phyloP scores from a whole-genome alignment of 257 asterid genomes.

The Ballota nigra region DNA sequence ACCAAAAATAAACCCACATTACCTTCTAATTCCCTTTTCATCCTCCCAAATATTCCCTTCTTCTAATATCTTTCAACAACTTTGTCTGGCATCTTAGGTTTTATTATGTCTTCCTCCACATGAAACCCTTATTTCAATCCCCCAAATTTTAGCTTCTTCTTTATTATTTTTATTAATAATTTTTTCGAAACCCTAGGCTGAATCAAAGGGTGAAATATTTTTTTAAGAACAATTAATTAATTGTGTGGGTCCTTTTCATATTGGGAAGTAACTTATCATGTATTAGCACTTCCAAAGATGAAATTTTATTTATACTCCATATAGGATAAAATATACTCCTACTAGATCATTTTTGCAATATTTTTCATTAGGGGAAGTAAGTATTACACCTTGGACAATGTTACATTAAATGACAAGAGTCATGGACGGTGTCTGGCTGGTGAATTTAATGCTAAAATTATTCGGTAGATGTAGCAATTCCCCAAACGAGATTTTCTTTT shows the following conservation, averaged over 20 bases:
- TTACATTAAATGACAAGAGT: conserved; percentile 43
- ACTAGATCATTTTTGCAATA: neutral
- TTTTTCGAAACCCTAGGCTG: conserved; percentile 75
- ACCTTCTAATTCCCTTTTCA: conserved; percentile 83
- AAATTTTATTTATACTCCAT: neutral
- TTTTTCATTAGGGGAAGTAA: conserved; percentile 9
- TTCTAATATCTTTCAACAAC: conserved; percentile 68
- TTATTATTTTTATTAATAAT: neutral
- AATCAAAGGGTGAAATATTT: conserved; percentile 42
- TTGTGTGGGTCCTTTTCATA: conserved; percentile 27
- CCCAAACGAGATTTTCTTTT: neutral
- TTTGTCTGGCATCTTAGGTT: conserved; percentile 74
- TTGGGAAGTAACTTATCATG: conserved; percentile 51
- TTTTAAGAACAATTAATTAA: neutral
- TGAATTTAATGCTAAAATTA: conserved; percentile 36
- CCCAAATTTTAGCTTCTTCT: conserved; percentile 20
- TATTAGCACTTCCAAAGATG: conserved; percentile 41
- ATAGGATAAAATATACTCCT: conserved; percentile 7
- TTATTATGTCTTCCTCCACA: conserved; percentile 75
- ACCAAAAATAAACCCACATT: conserved; percentile 59
- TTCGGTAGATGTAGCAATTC: conserved; percentile 2
- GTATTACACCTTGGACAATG: conserved; percentile 41
- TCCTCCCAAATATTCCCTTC: conserved; percentile 82
- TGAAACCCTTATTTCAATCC: conserved; percentile 28
- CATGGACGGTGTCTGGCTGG: conserved; percentile 42